phyloP scores from a whole-genome alignment of 495 filamentous ascomycete species.

The Aspergillus funiculosus region DNA sequence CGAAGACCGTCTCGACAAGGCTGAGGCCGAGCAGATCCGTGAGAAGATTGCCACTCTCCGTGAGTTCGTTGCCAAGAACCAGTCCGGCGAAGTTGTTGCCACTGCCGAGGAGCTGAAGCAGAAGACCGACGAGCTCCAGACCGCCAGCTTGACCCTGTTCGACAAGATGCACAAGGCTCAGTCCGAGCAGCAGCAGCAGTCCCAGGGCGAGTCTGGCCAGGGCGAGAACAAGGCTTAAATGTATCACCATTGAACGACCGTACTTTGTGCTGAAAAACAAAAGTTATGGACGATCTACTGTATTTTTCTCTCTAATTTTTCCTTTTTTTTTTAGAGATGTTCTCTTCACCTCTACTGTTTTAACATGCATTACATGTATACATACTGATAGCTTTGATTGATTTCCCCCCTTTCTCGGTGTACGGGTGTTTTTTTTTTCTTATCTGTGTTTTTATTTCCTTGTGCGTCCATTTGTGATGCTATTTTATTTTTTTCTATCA shows the following conservation, averaged over 20 bases:
- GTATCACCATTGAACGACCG: slow-evolving; percentile 16
- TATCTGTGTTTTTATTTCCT: slow-evolving; percentile 18
- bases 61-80: slow-evolving; percentile 90
- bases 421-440: slow-evolving; percentile 36
- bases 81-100: slow-evolving; percentile 79
- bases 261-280: background rate
- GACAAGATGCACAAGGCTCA: slow-evolving; percentile 99
- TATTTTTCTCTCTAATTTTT: slow-evolving; percentile 28
- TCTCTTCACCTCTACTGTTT: slow-evolving; percentile 25
- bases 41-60: slow-evolving; percentile 89
- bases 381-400: slow-evolving; percentile 31
- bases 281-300: slow-evolving; percentile 15
- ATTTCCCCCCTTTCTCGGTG: slow-evolving; percentile 29
- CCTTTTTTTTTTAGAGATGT: slow-evolving; percentile 25
- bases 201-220: slow-evolving; percentile 47
- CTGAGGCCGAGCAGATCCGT: slow-evolving; percentile 82
- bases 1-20: slow-evolving; percentile 92
- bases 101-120: slow-evolving; percentile 90
- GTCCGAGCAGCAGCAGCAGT: slow-evolving; percentile 59
- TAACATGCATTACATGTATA: slow-evolving; percentile 38
- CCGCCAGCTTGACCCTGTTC: slow-evolving; percentile 90
- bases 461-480: too few relatives aligned
- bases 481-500: slow-evolving; percentile 13
- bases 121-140: slow-evolving; percentile 97
- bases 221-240: slow-evolving; percentile 82